A percentile compares a stretch with the other conserved stretches of the same genome.
Conservation (phyloP, 305 asterid species). For the Fraxinus nigra region DNA sequence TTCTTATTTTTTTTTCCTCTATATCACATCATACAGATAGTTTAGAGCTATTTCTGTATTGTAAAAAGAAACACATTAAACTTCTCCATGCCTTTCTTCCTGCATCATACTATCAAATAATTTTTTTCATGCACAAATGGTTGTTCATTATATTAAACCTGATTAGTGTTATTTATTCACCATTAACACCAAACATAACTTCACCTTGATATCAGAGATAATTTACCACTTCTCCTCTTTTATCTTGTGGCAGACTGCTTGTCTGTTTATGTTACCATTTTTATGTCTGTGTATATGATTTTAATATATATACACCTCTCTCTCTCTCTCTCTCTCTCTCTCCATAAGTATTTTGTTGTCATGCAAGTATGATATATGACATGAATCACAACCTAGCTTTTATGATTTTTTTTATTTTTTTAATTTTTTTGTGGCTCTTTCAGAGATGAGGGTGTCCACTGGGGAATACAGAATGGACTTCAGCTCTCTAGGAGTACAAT, state of each 20-base stretch:
- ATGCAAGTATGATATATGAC: background rate
- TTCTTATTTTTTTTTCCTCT: background rate
- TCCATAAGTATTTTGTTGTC: background rate
- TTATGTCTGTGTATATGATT: background rate
- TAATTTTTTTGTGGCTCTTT: conserved; percentile 19
- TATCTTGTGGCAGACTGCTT: background rate
- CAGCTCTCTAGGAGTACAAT: conserved; percentile 92
- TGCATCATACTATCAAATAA: background rate
- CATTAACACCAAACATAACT: background rate
- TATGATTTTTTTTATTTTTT: background rate
- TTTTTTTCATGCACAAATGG: background rate
- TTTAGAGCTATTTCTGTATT: background rate
- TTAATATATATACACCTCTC: background rate
- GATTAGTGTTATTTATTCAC: background rate
- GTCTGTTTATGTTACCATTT: background rate
- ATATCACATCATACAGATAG: background rate
- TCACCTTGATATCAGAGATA: background rate
- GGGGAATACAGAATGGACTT: conserved; percentile 98
- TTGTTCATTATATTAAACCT: background rate
- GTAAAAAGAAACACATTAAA: background rate
- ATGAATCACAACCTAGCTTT: background rate
- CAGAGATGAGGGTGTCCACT: conserved; percentile 96
- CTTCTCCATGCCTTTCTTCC: background rate
- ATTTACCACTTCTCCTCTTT: background rate
- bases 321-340: no score